Base-by-base conservation (phyloP, 2,329 filamentous ascomycete species). In the Fonsecaea pugnacius region DNA sequence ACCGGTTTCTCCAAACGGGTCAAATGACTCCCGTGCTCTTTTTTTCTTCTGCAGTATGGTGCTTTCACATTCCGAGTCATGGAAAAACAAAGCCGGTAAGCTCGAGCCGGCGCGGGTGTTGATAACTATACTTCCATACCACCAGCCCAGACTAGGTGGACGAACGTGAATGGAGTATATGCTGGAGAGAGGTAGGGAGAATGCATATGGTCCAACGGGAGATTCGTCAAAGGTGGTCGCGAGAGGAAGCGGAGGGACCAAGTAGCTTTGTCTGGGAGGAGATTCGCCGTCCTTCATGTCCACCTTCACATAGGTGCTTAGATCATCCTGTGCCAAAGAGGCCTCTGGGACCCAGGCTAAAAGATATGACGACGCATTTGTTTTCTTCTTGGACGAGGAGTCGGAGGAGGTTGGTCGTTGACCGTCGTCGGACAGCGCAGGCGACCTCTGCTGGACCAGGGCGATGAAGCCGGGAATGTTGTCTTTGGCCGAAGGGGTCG, bases 381-480 rank as follows among this genome's bases (percentile, higher is more conserved):
- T 58, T 79, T 75, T 38, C 40, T 73, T 76, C 52, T 73, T 76
- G 12, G 76, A 74, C 38, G 57, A 52, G 2, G 80, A 78, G 14
- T 78, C 78, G 7, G 79, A 76, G 1, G 84, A 77, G 58, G 83
- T 75, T 38, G 81, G 62, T 69, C 72, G 59, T 63, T 64, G 60
- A 43, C 61, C 70, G 43, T 64, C 70, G 60, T 54, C 74, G 72
- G 62, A 70, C 70, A 50, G 72, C 68, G 61, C 73, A 1, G 60
- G 33, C 70, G 55, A 69, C 75, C 96, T 96, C 75, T 99, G 94
- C 76, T 99, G 92, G 14, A 99, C 83, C 2, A 99, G 84, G 18
- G 95, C 94, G 71, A 99, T 89, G 76, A 95, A 99, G 52, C 95
- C 95, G 3, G 92, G 83, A 62, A 99, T 96, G 71, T 99, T 99